These are phyloP conservation scores for Curvularia lunata DNA, from an alignment of 2,329 filamentous ascomycete species.

Conservation along the genomic window DNA sequence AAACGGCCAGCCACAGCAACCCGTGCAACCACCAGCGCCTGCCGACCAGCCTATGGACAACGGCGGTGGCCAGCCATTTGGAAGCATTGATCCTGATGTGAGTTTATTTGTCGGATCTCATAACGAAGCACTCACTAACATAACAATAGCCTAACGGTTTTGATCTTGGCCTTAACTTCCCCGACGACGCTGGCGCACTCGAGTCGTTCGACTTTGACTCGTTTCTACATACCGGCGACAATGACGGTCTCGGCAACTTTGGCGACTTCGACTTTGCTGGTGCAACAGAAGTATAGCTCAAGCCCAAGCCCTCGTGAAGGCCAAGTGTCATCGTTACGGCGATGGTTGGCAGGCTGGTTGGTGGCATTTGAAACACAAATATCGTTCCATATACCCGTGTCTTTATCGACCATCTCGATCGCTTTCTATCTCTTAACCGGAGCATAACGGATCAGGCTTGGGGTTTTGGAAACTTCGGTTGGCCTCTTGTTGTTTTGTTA, in stretches of 20 bases:
- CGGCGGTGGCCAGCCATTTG: conserved; percentile 46
- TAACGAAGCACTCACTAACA: conserved; percentile 33
- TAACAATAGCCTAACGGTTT: conserved; percentile 41
- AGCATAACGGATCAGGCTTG: conserved; percentile 6
- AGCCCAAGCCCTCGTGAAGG: neutral
- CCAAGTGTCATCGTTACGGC: neutral
- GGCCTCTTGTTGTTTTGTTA: conserved; percentile 5
- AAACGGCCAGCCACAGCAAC: conserved; percentile 44
- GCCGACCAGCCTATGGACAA: conserved; percentile 46
- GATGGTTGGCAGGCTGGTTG: conserved; percentile 2
- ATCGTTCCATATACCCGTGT: conserved; percentile 11
- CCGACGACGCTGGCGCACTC: conserved; percentile 67
- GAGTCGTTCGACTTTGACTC: conserved; percentile 72
- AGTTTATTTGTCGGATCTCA: conserved; percentile 15
- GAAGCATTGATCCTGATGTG: conserved; percentile 49
- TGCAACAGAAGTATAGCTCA: conserved; percentile 34
- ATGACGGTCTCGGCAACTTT: conserved; percentile 44
- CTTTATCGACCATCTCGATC: conserved; percentile 11
- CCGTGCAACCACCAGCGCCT: conserved; percentile 44
- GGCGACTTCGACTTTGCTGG: conserved; percentile 47
- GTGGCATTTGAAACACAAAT: conserved; percentile 4
- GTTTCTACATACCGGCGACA: conserved; percentile 65
- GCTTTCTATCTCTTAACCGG: conserved; percentile 9
- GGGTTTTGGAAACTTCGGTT: conserved; percentile 9
- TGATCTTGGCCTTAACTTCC: conserved; percentile 52